Conservation (phyloP, 129 eudicot species). For the Ambrosia trifida region DNA sequence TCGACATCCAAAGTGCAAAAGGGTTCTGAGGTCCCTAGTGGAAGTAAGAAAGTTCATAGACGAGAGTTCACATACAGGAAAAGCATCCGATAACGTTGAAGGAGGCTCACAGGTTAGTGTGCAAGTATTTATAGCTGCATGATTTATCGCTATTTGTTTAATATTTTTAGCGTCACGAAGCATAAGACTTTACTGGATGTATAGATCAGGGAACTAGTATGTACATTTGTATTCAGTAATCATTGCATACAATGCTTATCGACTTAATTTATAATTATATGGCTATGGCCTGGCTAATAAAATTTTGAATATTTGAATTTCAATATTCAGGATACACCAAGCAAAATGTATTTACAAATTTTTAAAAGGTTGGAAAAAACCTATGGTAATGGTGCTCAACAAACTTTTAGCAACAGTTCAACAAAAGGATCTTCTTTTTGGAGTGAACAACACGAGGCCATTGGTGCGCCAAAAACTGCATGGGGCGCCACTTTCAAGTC, state of each 20-base stretch:
- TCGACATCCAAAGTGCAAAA: background rate
- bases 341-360: background rate
- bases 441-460: background rate
- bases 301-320: background rate
- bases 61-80: background rate
- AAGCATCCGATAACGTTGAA: background rate
- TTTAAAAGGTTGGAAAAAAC: background rate
- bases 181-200: too few species aligned
- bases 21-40: conserved; percentile 2
- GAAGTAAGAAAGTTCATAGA: background rate
- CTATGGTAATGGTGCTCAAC: background rate
- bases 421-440: background rate
- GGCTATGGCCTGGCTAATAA: background rate
- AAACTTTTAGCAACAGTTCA: background rate
- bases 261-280: too few species aligned
- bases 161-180: background rate
- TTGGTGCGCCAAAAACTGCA: background rate
- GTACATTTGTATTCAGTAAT: too few species aligned
- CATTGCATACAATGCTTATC: too few species aligned
- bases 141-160: background rate
- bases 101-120: background rate
- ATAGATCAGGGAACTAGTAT: too few species aligned
- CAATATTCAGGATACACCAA: conserved; percentile 5
- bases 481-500: background rate
- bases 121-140: background rate